A percentile compares a stretch with the other conserved stretches of the same genome.
These are phyloP conservation scores for Metschnikowia continentalis DNA, from an alignment of 805 yeast species.

Conservation along the genomic window DNA sequence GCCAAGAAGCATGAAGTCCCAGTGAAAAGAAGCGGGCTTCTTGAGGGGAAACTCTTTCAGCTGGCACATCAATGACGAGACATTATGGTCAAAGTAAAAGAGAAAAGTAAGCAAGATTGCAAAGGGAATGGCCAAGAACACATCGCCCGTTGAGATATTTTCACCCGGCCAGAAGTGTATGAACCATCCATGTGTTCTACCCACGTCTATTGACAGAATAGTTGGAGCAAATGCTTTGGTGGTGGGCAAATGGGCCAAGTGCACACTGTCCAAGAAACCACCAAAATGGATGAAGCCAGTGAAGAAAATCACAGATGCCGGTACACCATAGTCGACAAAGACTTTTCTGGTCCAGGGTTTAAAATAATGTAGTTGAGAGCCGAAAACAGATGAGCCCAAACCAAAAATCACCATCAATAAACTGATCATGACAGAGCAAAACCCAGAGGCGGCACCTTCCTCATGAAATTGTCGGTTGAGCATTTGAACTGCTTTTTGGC, in stretches of 20 bases:
- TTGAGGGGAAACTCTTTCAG: constrained; percentile 71
- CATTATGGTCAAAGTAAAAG: constrained; percentile 94
- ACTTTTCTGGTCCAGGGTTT: constrained; percentile 59
- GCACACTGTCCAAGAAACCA: constrained; percentile 56
- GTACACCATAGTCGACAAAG: constrained; percentile 83
- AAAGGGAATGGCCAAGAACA: constrained; percentile 90
- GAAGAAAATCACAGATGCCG: constrained; percentile 79
- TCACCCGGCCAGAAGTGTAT: constrained; percentile 63
- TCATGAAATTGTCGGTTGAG: constrained; percentile 61
- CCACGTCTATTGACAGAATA: constrained; percentile 17
- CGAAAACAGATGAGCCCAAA: constrained; percentile 52
- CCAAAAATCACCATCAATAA: constrained; percentile 78
- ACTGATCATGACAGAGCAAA: constrained; percentile 70
- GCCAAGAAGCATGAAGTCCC: constrained; percentile 84
- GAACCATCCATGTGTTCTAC: constrained; percentile 65
- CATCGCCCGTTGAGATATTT: constrained; percentile 61
- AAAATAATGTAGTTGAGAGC: constrained; percentile 59
- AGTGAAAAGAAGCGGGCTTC: constrained; percentile 89
- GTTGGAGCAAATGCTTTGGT: constrained; percentile 78
- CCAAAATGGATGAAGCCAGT: constrained; percentile 93
- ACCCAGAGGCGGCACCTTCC: constrained; percentile 48
- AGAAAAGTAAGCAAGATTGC: constrained; percentile 78
- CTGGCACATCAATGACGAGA: constrained; percentile 90
- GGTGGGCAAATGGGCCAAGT: constrained; percentile 62
- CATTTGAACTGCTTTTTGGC: constrained; percentile 88